These are phyloP conservation scores for Podospora anserina DNA, from an alignment of 495 filamentous ascomycete genomes.

Conservation along the genomic window DNA sequence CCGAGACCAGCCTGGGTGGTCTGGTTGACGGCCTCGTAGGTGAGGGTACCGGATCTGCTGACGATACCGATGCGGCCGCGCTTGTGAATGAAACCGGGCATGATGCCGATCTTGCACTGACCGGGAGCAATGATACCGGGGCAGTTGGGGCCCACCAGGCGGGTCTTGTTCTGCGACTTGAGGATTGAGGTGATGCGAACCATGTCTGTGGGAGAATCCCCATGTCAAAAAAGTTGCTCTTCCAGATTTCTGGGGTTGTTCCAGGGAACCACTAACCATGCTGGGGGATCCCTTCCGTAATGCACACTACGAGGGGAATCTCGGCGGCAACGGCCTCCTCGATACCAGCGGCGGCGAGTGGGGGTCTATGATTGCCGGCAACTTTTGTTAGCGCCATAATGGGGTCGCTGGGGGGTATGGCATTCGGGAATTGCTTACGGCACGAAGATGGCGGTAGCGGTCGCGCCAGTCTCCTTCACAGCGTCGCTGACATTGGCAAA, in stretches of 20 bases:
- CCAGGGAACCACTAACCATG: slow-evolving; percentile 62
- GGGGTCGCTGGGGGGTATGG: not conserved
- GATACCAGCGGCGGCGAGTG: slow-evolving; percentile 88
- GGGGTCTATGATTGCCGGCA: slow-evolving; percentile 56
- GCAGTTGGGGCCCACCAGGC: slow-evolving; percentile 96
- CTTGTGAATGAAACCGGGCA: slow-evolving; percentile 99
- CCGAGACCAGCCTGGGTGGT: slow-evolving; percentile 95
- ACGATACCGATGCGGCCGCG: slow-evolving; percentile 97
- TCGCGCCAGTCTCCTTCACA: slow-evolving; percentile 85
- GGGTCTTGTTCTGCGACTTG: slow-evolving; percentile 95
- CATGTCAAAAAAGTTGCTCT: slow-evolving; percentile 15
- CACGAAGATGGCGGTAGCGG: slow-evolving; percentile 93
- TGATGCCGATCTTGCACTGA: slow-evolving; percentile 99
- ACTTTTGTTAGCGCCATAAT: slow-evolving; percentile 10
- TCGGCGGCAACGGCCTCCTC: slow-evolving; percentile 95
- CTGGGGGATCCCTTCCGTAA: slow-evolving; percentile 97
- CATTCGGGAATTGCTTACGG: slow-evolving; percentile 57
- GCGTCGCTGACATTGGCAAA: slow-evolving; percentile 88
- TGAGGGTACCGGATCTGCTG: slow-evolving; percentile 95
- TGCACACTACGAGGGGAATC: slow-evolving; percentile 90
- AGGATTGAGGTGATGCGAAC: slow-evolving; percentile 97
- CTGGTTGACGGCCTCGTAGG: slow-evolving; percentile 99
- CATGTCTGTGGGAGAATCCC: slow-evolving; percentile 65
- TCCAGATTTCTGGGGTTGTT: not conserved
- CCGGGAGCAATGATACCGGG: slow-evolving; percentile 95